Evolutionary conservation across 148 eudicot species (phyloP), one percentile per base, ranked within the genome.

Genomic region (Camellia sinensis): DNA sequence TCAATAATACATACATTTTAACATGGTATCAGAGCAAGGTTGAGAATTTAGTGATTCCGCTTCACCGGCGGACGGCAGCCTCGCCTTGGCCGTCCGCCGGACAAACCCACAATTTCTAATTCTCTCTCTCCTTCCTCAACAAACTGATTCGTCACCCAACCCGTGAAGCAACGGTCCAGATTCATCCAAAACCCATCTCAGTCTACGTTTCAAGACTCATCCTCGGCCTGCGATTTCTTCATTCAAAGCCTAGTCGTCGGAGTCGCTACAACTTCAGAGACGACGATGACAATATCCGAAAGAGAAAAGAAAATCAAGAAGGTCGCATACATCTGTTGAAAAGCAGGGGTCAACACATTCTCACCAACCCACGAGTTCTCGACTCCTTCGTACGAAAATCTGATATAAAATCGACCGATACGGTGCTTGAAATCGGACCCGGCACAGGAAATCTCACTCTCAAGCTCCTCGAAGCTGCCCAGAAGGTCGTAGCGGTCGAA

Each of bases 401-500:
- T 17, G 77, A 85, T 18, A 82, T 93, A 50, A 83, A 82, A 54
- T 67, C 87, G 0, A 87, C 83, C 10, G 99, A 96, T 73, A 96
- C 98, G 0, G 95, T 96, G 77, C 86, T 96, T 22, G 99, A 96
- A 84, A 92, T 96, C 61, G 99, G 98, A 60, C 99, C 99, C 44
- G 99, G 99, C 37, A 93, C 99, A 3, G 99, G 99, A 50, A 96
- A 96, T 80, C 92, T 96, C 63, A 96, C 99, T 62, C 83, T 93
- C 73, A 91, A 83, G 87, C 95, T 96, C 76, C 88, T 96, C n/a
- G 89, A 89, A 86, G 90, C 88, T 80, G 91, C 97, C 3, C 80
- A 79, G 6, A 92, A 84, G 68, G 99, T 96, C 54, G 88, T 92
- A 9, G 99, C 97, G 4, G 82, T 93, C 48, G 99, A 96, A 71